Evolutionary conservation across 1,139 yeast genomes (phyloP), one percentile per base, ranked within the genome.

Genomic region (Saccharomyces hybrid): DNA sequence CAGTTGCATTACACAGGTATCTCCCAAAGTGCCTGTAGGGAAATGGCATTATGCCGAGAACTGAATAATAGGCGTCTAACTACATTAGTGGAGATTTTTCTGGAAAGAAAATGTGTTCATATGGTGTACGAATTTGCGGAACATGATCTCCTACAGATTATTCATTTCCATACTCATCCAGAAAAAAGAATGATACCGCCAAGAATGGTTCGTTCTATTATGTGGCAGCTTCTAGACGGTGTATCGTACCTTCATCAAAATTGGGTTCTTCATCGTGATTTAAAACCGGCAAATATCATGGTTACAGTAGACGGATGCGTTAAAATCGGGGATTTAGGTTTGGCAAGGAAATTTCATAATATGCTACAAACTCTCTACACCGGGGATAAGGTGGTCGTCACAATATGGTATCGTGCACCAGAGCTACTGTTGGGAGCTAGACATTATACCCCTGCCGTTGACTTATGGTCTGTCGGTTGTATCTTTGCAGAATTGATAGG

Each of bases 321-420:
- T 19, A 95, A 93, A 68, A 90, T 95, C 60, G 99, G 98, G 31
- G 99, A 93, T 73, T 78, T 93, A 63, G 99, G 99, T 1, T 76
- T 93, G 47, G 99, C 99, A 0, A 78, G 99, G 57, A 83, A 88
- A 62, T 93, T 91, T 72, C 86, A 86, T 61, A 88, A 89, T 63
- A 96, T 96, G 11, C 71, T 93, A 46, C 98, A 93, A 67, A 84
- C 96, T 48, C 75, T 95, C 28, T 93, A 88, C 66, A 81, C 95
- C 9, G 98, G 98, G 32, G 99, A 93, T 71, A 93, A 93, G 71
- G 97, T 95, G 19, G 99, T 93, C 54, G 99, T 93, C 8, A 93
- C 99, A 0, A 93, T 93, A 57, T 93, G 99, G 99, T 93, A 93
- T 70, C 78, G 99, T 60, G 97, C 99, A 0, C 98, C 99, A 0